These are phyloP conservation scores for Pythium aphanidermatum DNA, from an alignment of 352 stramenopile genomes.

Conservation along the genomic window DNA sequence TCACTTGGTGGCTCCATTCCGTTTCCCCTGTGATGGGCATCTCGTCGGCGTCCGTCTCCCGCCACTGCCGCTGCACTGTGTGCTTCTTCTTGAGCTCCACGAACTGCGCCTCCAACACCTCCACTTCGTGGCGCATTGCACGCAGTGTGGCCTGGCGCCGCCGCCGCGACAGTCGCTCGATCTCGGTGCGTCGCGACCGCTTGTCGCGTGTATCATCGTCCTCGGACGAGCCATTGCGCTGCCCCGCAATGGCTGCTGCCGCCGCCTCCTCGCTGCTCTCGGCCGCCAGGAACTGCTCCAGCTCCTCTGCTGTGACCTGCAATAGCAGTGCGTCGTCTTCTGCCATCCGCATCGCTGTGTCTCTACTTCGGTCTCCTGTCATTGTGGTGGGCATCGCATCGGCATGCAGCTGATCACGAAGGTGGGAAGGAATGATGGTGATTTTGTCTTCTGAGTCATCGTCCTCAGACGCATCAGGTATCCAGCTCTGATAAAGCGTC, in stretches of 20 bases:
- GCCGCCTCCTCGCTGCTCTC: no score
- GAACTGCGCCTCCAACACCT: constrained; percentile 35
- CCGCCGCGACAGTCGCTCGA: constrained; percentile 41
- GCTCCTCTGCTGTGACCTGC: no score
- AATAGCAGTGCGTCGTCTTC: no score
- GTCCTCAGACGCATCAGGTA: no score
- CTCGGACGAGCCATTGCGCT: background rate
- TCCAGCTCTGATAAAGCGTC: no score
- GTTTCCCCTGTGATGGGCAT: background rate
- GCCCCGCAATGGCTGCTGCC: background rate
- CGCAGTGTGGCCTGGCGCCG: constrained; percentile 13
- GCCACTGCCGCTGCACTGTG: background rate
- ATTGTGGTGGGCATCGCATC: no score
- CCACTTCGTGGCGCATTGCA: constrained; percentile 37
- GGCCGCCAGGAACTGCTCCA: no score
- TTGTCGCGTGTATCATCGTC: constrained; percentile 3
- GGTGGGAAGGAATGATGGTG: no score
- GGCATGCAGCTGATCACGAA: no score
- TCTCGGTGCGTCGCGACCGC: constrained; percentile 35
- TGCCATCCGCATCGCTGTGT: no score
- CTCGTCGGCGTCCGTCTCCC: background rate
- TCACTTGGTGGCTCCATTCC: constrained; percentile 20
- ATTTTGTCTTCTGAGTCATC: no score
- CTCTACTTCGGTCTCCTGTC: no score
- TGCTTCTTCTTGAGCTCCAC: constrained; percentile 16